Evolutionary conservation across 305 asterid genomes (phyloP), one percentile per base, ranked within the genome.

Genomic region (Andrographis paniculata): DNA sequence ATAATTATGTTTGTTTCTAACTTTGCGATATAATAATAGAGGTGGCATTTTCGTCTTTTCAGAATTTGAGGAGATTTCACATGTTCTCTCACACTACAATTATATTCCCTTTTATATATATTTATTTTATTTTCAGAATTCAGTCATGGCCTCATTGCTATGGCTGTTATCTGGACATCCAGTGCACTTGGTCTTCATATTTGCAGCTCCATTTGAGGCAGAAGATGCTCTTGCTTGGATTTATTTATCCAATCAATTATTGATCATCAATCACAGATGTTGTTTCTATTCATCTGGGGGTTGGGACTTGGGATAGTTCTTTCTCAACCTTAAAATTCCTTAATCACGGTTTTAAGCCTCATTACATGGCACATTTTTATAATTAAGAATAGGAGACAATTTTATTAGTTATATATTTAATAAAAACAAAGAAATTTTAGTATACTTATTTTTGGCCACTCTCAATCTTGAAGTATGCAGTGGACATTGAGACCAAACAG

Each of bases 11-110:
- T 35, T 43, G 40, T 51, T 14, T 33, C 52, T 41, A 41, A 33
- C 40, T 62, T 33, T 18, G 48, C 28, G 47, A 40, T 47, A 5
- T 19, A 11, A 24, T 46, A 18, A 0, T 10, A 40, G 35, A 14
- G 38, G 20, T 53, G 65, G 43, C 18, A 16, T 43, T 59, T 37
- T 38, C 8, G 65, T 53, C 62, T 42, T 52, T 61, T 28, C 17
- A 6, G 0, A 28, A 40, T 3, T 14, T 49, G 22, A 24, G n/a
- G n/a, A n/a, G n/a, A n/a, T n/a, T n/a, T n/a, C 20, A 37, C 40
- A 13, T 9, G n/a, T n/a, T n/a, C n/a, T n/a, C n/a, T n/a, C n/a
- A n/a, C 28, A 14, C 30, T 24, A 3, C 30, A 17, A 39, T 33
- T 18, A 1, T 11, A 15, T 5, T 10, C 1, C 4, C 18, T 55